A percentile compares a stretch with the other conserved stretches of the same genome.
Conservation (phyloP, 1,284 basidiomycete genomes). For the Trichosporon coremiiforme region DNA sequence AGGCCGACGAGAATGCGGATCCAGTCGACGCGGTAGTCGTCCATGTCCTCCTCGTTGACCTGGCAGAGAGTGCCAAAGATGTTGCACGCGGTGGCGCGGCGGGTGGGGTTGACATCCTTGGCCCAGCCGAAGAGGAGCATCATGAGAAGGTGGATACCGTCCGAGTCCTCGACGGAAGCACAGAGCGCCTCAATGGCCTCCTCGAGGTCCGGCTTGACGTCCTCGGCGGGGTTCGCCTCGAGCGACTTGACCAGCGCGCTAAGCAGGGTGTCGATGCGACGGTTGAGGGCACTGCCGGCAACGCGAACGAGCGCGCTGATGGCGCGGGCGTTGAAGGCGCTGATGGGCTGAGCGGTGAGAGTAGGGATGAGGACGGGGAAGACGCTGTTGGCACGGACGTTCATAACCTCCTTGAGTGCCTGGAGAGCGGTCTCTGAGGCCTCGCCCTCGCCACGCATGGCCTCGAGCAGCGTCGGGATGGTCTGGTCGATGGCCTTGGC, state of each 20-base stretch:
- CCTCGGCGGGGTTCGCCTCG: slow-evolving; percentile 66
- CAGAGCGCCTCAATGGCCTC: slow-evolving; percentile 72
- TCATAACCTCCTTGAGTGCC: slow-evolving; percentile 92
- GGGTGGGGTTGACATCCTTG: slow-evolving; percentile 69
- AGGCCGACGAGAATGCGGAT: slow-evolving; percentile 86
- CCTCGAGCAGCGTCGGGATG: slow-evolving; percentile 90
- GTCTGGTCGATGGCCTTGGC: slow-evolving; percentile 93
- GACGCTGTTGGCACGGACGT: slow-evolving; percentile 88
- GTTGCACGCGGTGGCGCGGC: slow-evolving; percentile 75
- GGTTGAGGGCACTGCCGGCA: slow-evolving; percentile 85
- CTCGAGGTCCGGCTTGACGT: slow-evolving; percentile 70
- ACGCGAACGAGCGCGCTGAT: slow-evolving; percentile 88
- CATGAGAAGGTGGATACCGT: slow-evolving; percentile 86
- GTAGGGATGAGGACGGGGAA: slow-evolving; percentile 99
- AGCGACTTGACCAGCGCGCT: slow-evolving; percentile 71
- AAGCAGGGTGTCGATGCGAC: slow-evolving; percentile 74
- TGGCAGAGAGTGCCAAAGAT: slow-evolving; percentile 81
- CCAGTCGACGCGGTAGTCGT: slow-evolving; percentile 89
- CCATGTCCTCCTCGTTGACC: slow-evolving; percentile 71
- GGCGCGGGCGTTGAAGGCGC: slow-evolving; percentile 93
- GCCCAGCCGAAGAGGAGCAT: slow-evolving; percentile 86
- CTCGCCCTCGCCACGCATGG: slow-evolving; percentile 85
- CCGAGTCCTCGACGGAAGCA: slow-evolving; percentile 74
- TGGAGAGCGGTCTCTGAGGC: slow-evolving; percentile 89
- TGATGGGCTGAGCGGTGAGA: slow-evolving; percentile 85